A percentile compares a stretch with the other conserved stretches of the same genome.
These are phyloP conservation scores for Leishmania major DNA, from an alignment of 208 protist species.

Conservation along the genomic window DNA sequence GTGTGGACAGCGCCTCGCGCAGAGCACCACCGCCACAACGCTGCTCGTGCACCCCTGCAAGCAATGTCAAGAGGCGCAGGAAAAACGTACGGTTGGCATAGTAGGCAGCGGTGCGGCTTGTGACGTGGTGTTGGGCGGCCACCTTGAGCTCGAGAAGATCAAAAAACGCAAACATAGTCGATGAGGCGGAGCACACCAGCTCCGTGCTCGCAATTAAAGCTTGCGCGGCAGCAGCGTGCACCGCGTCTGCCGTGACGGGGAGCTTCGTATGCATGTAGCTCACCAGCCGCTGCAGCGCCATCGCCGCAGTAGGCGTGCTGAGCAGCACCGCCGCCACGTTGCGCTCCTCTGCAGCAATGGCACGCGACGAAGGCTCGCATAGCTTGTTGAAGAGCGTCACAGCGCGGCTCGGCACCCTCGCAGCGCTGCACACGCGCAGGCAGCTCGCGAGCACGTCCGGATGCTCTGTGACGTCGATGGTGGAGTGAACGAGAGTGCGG, in stretches of 20 bases:
- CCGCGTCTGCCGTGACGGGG: slow-evolving; percentile 33
- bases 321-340: slow-evolving; percentile 45
- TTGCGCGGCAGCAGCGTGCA: slow-evolving; percentile 47
- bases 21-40: neutral
- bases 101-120: slow-evolving; percentile 7
- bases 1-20: slow-evolving; percentile 2
- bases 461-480: slow-evolving; percentile 31
- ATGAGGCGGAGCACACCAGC: neutral
- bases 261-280: slow-evolving; percentile 43
- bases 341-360: slow-evolving; percentile 32
- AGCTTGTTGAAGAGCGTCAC: slow-evolving; percentile 66
- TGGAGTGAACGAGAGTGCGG: slow-evolving; percentile 18
- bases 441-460: slow-evolving; percentile 38
- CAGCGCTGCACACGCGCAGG: slow-evolving; percentile 27
- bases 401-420: slow-evolving; percentile 10
- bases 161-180: slow-evolving; percentile 20
- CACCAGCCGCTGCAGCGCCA: slow-evolving; percentile 39
- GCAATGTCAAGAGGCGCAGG: slow-evolving; percentile 40
- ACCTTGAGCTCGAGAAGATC: slow-evolving; percentile 38
- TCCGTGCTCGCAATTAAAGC: slow-evolving; percentile 22
- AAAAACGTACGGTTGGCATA: slow-evolving; percentile 48
- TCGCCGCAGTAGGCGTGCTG: slow-evolving; percentile 16
- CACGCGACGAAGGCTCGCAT: slow-evolving; percentile 31
- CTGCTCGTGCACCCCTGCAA: slow-evolving; percentile 25
- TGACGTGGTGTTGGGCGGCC: slow-evolving; percentile 22